phyloP scores from a whole-genome alignment of 352 stramenopile species.

The Globisporangium apiculatum region DNA sequence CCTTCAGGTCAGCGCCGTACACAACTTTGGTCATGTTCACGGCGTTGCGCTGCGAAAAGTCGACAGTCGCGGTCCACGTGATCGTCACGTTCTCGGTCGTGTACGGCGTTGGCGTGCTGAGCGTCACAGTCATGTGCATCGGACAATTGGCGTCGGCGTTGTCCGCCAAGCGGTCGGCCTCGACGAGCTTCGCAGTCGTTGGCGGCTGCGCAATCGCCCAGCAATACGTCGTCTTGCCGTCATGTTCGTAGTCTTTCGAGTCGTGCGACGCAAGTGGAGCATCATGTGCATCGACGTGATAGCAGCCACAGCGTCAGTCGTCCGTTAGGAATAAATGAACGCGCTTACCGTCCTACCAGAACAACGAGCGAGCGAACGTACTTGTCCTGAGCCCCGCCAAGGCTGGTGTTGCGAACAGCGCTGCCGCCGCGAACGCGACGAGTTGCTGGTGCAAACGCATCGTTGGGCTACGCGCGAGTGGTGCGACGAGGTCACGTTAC shows the following conservation, averaged over 20 bases:
- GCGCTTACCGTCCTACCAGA: no score
- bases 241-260: constrained; percentile 29
- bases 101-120: constrained; percentile 20
- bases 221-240: constrained; percentile 41
- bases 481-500: no score
- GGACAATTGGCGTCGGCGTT: constrained; percentile 30
- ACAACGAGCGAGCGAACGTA: not conserved
- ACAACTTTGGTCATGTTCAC: constrained; percentile 45
- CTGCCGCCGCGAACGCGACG: not conserved
- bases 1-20: constrained; percentile 27
- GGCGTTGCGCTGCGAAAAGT: constrained; percentile 29
- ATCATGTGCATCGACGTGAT: no score
- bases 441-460: not conserved
- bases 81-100: constrained; percentile 36
- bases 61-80: constrained; percentile 37
- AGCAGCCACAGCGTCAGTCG: not conserved
- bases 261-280: no score
- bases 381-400: not conserved
- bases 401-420: not conserved
- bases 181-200: constrained; percentile 32
- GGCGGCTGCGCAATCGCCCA: constrained; percentile 40
- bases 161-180: constrained; percentile 19
- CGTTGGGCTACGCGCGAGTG: no score
- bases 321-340: not conserved
- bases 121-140: constrained; percentile 29